Evolutionary conservation across 1,139 yeast genomes (phyloP), one percentile per base, ranked within the genome.

Genomic region (Kodamaea alishanica): DNA sequence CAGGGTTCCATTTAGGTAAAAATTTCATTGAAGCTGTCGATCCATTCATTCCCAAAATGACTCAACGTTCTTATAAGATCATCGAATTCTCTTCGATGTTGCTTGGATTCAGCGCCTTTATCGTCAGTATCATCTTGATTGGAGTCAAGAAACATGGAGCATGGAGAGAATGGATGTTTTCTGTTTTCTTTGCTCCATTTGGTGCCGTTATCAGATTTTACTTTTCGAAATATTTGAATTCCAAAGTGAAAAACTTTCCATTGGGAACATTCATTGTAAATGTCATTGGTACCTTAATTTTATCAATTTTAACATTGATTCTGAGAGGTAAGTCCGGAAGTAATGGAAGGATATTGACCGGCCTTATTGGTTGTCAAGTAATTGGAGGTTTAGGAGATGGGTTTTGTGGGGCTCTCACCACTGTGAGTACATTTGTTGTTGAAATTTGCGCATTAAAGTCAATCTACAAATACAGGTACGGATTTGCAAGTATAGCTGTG

Each of bases 251-350:
- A 6, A 54, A 61, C 47, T 84, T 83, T 59, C 89, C 87, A 8
- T 26, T 72, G 38, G 97, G 97, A 1, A 90, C 98, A 0, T 84
- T 82, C 44, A 34, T 70, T 0, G 89, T 84, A 5, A 90, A 90
- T 55, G 47, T 78, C 1, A 15, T 66, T 0, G 95, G 89, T 0
- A 70, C 83, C 1, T 34, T 73, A 1, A 34, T 87, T 0, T 56
- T 85, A n/a, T 78, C 83, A 0, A 59, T 82, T 0, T 58, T 84
- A 28, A 66, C 70, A 1, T 43, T 88, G 2, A 45, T 85, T 6
- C 62, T 60, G 26, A 53, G 77, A 46, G 82, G 90, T n/a, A 59
- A 59, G 40, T 6, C 32, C 9, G 20, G 38, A 12, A 38, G 48
- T 0, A 40, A 49, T 0, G 51, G 60, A 7, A 28, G 28, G 2